These are phyloP conservation scores for Kodamaea neixiangensis DNA, from an alignment of 805 yeast species.

Conservation along the genomic window DNA sequence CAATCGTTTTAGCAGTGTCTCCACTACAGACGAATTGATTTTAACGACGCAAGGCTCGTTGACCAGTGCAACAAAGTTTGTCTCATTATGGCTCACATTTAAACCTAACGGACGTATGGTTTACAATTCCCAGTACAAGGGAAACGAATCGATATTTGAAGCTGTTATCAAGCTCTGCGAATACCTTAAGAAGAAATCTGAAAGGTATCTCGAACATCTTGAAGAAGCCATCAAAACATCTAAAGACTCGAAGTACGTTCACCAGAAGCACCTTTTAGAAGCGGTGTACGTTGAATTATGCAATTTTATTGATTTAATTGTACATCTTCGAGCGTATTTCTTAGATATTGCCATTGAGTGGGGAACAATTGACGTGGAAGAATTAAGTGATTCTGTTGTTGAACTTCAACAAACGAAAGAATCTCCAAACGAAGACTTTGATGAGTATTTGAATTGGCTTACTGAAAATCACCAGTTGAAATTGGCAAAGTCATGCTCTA, in stretches of 20 bases:
- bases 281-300: not conserved
- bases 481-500: not conserved
- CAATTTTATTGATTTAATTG: not conserved
- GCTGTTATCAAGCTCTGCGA: conserved; percentile 15
- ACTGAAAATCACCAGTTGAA: not conserved
- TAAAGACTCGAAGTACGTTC: not conserved
- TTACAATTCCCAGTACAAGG: conserved; percentile 27
- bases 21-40: not conserved
- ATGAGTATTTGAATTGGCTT: conserved; percentile 10
- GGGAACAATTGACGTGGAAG: not conserved
- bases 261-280: not conserved
- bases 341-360: not conserved
- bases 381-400: conserved; percentile 1
- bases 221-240: not conserved
- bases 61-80: not conserved
- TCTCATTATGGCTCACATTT: conserved; percentile 23
- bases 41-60: not conserved
- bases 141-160: conserved; percentile 30
- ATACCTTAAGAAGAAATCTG: conserved; percentile 7
- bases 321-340: not conserved
- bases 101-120: conserved; percentile 14
- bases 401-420: conserved; percentile 1
- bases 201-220: not conserved
- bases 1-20: not conserved
- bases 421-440: conserved; percentile 6